Percentiles rank a stretch among this genome's conserved stretches.
Evolutionary conservation across 805 yeast species (phyloP).

Genomic region (Ogataea zsoltii): DNA sequence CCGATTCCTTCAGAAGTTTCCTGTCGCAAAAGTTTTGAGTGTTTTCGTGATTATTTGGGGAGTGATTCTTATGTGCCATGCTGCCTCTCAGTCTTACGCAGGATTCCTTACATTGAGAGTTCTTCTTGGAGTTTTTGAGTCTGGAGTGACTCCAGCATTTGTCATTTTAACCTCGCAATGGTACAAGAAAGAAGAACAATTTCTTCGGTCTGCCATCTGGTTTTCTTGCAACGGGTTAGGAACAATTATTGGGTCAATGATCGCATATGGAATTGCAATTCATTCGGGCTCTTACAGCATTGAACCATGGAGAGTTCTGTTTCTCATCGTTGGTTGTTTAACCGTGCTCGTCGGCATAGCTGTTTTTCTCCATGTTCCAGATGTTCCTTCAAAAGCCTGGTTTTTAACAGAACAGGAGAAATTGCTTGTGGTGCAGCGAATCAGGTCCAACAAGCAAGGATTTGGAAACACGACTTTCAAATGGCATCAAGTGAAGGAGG

Average conservation of each 20-base stretch:
- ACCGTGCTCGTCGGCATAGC: constrained; percentile 41
- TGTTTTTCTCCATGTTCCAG: constrained; percentile 46
- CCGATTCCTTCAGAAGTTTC: constrained; percentile 43
- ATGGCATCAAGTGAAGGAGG: constrained; percentile 22
- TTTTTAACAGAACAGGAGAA: constrained; percentile 39
- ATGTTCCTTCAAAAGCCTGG: constrained; percentile 50
- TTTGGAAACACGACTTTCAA: constrained; percentile 26
- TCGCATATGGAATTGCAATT: constrained; percentile 35
- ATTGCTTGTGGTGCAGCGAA: constrained; percentile 35
- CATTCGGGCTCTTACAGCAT: constrained; percentile 34
- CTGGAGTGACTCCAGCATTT: constrained; percentile 56
- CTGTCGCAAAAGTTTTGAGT: constrained; percentile 39
- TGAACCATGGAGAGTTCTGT: constrained; percentile 50
- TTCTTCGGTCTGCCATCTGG: constrained; percentile 44
- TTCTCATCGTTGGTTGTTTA: constrained; percentile 53
- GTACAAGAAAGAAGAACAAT: constrained; percentile 46
- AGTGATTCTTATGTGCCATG: constrained; percentile 42
- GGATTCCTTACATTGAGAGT: constrained; percentile 48
- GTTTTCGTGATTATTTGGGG: constrained; percentile 44
- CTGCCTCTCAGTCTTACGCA: constrained; percentile 41
- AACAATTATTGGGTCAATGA: constrained; percentile 44
- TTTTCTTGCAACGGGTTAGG: constrained; percentile 41
- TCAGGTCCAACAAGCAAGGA: constrained; percentile 24
- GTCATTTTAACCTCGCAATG: constrained; percentile 54
- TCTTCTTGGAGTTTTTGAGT: constrained; percentile 51